Percentiles rank a stretch among this genome's conserved stretches.
Evolutionary conservation across 2,329 filamentous ascomycete genomes (phyloP).

Genomic region (Penicillium sclerotiorum): DNA sequence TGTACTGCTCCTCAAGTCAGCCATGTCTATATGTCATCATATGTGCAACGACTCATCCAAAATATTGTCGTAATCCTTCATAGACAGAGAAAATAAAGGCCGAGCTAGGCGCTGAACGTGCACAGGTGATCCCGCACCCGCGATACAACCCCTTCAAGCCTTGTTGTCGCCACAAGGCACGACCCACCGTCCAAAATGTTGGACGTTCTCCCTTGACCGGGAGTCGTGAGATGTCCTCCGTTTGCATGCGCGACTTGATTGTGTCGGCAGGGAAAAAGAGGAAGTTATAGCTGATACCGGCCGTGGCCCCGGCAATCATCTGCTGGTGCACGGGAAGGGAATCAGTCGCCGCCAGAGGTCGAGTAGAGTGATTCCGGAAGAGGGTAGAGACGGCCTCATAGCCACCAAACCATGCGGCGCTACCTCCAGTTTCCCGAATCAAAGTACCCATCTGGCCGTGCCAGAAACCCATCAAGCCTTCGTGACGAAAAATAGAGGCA

Average conservation of each 20-base stretch:
- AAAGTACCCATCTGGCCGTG: slow-evolving; percentile 91
- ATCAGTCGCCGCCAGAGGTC: slow-evolving; percentile 38
- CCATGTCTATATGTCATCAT: background rate
- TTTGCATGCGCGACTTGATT: slow-evolving; percentile 97
- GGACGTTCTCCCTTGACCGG: slow-evolving; percentile 54
- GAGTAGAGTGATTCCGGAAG: slow-evolving; percentile 60
- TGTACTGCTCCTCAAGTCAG: too few relatives aligned
- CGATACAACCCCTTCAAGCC: slow-evolving; percentile 86
- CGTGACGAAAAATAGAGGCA: slow-evolving; percentile 74
- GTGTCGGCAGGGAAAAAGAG: slow-evolving; percentile 97
- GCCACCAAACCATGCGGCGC: slow-evolving; percentile 91
- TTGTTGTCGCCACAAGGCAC: slow-evolving; percentile 75
- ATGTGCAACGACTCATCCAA: slow-evolving; percentile 45
- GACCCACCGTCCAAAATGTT: slow-evolving; percentile 73
- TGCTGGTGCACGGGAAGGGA: slow-evolving; percentile 82
- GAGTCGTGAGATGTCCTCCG: slow-evolving; percentile 61
- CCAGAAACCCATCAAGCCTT: slow-evolving; percentile 89
- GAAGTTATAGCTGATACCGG: slow-evolving; percentile 95
- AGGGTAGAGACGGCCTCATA: slow-evolving; percentile 78
- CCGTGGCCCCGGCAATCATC: slow-evolving; percentile 80
- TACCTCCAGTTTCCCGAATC: slow-evolving; percentile 89
- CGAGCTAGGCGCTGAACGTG: slow-evolving; percentile 88
- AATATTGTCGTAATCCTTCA: slow-evolving; percentile 75
- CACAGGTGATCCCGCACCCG: slow-evolving; percentile 91
- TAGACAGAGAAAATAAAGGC: slow-evolving; percentile 97